A percentile compares a stretch with the other conserved stretches of the same genome.
These are phyloP conservation scores for Microglena sp. DNA, from an alignment of 139 green algal genomes.

Conservation along the genomic window DNA sequence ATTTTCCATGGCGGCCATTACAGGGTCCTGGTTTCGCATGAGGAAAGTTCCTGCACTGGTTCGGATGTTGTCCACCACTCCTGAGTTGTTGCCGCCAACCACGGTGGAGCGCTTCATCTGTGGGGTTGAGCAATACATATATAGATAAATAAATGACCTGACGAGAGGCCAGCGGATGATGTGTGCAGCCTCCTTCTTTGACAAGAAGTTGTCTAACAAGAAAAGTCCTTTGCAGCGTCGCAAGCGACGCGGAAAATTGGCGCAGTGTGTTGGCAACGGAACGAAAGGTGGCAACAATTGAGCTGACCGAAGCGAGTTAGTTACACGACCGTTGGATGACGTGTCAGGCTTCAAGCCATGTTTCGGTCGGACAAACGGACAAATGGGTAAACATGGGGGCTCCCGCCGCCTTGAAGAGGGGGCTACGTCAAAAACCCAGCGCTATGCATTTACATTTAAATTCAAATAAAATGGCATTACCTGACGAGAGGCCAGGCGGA, in stretches of 20 bases:
- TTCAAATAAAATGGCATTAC: slow-evolving; percentile 4
- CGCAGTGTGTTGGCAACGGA: no score
- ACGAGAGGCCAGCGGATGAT: neutral
- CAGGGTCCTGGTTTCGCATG: slow-evolving; percentile 46
- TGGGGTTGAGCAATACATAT: neutral
- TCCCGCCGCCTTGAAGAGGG: no score
- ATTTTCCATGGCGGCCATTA: slow-evolving; percentile 53
- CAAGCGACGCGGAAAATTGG: neutral
- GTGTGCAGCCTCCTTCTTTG: no score
- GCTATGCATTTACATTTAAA: no score
- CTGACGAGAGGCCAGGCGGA: slow-evolving; percentile 16
- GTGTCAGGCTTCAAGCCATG: no score
- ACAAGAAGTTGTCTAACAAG: neutral
- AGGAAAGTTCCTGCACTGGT: slow-evolving; percentile 77
- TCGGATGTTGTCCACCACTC: slow-evolving; percentile 55
- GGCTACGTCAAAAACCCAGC: no score
- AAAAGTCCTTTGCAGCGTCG: neutral
- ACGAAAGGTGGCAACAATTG: no score
- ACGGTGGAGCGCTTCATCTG: slow-evolving; percentile 79
- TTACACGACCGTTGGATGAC: no score
- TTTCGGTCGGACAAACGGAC: no score
- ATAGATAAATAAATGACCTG: neutral
- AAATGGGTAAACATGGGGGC: no score
- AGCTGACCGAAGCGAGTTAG: no score
- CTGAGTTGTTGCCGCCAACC: slow-evolving; percentile 42